These are phyloP conservation scores for Warburgia ugandensis DNA, from an alignment of 164 flowering plant genomes.

Conservation along the genomic window DNA sequence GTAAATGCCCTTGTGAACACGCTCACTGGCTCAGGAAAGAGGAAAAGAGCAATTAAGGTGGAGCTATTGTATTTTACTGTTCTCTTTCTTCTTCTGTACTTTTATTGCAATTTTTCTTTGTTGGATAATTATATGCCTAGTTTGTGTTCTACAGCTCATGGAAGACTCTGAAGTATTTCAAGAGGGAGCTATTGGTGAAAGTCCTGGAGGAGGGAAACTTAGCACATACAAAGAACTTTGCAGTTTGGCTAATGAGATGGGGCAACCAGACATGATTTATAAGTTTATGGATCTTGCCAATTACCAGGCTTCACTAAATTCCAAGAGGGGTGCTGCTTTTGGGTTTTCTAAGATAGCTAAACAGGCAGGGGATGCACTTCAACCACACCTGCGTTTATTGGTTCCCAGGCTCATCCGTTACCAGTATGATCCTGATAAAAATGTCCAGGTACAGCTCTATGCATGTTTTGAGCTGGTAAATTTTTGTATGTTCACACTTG, in stretches of 20 bases:
- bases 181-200: slow-evolving; percentile 85
- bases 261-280: slow-evolving; percentile 93
- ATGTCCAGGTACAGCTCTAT: slow-evolving; percentile 66
- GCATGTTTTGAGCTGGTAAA: not conserved
- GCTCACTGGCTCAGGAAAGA: slow-evolving; percentile 89
- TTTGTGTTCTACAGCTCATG: slow-evolving; percentile 42
- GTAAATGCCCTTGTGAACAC: slow-evolving; percentile 92
- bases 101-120: not conserved
- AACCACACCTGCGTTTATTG: slow-evolving; percentile 63
- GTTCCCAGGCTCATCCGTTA: slow-evolving; percentile 92
- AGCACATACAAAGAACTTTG: slow-evolving; percentile 98
- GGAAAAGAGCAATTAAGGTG: slow-evolving; percentile 96
- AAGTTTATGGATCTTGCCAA: slow-evolving; percentile 99
- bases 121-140: not conserved
- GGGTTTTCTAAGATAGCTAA: slow-evolving; percentile 98
- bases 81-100: not conserved
- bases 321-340: slow-evolving; percentile 98
- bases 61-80: slow-evolving; percentile 1
- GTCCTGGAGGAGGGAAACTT: slow-evolving; percentile 83
- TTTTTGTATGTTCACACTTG: not conserved
- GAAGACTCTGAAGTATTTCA: slow-evolving; percentile 96
- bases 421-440: slow-evolving; percentile 98
- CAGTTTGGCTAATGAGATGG: slow-evolving; percentile 94
- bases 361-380: slow-evolving; percentile 94
- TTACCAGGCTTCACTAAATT: slow-evolving; percentile 85